Base-by-base conservation (phyloP, 2,329 filamentous ascomycete genomes). In the Fusarium zealandicum region DNA sequence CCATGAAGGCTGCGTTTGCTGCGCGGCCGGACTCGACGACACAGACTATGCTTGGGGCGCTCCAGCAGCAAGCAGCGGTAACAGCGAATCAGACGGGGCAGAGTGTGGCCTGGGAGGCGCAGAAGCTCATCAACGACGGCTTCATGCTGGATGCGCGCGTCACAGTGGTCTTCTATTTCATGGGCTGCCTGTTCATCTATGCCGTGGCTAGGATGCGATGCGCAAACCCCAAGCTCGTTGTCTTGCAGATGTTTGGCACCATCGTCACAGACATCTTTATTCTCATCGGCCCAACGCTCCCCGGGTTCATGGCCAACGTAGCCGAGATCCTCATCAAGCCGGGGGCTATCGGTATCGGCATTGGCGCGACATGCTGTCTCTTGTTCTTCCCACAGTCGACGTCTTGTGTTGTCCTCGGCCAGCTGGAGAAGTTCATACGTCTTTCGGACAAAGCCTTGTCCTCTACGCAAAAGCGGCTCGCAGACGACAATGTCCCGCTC, bases 371-470 rank as follows among this genome's bases (percentile, higher is more conserved):
- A 4, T 78, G 75, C 37, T 76, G 73, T 5, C 43, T 82, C 1
- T 50, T 82, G 4, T 69, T 82, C 37, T 82, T 82, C 47, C 80
- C 80, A 0, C 74, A 75, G 33, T 82, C 80, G 0, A 79, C 80
- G 0, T 80, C 79, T 0, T 74, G 76, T 18, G 68, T 73, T 2
- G 74, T 79, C 1, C 64, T 82, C 0, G 61, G 64, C 8, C 54
- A 70, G 11, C 65, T 75, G 35, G 66, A 70, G 35, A 67, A 68
- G 10, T 54, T 76, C 3, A 43, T 73, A 3, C 61, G 63, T 12
- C 61, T 72, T 58, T 54, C 77, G 0, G 63, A 75, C 1, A 53
- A 51, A 0, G 70, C 75, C 0, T 45, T 79, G 5, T 68, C 71
- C 3, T 54, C 65, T 3, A 76, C 74, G 0, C 57, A 57, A 0